Base-by-base conservation (phyloP, 257 asterid genomes). In the Gentiana straminea region DNA sequence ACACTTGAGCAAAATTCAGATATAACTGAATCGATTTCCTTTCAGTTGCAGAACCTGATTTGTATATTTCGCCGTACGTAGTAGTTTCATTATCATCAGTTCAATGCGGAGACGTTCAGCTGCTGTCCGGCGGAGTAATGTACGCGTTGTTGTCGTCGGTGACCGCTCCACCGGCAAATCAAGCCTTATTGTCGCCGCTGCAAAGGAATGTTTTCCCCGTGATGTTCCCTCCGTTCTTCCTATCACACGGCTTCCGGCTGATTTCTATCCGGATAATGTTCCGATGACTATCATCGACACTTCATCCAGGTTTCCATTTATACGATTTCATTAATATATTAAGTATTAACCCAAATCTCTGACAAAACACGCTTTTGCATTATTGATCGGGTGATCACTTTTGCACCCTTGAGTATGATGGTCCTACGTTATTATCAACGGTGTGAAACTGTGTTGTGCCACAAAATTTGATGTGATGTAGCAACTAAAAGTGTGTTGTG, bases 111-210 rank as follows among this genome's bases (percentile, higher is more conserved):
- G 78, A 56, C 69, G 59, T 64, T 49, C 85, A 49, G 49, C 62
- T 58, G 63, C 80, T 86, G 77, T 77, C 66, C 70, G 75, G 54
- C 97, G 94, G 59, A 65, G 74, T 52, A 66, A 68, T 75, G 88
- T 85, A 61, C 91, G 95, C 33, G 86, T 88, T 61, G 95, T 81
- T 62, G 93, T 92, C 61, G 94, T 92, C 71, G 98, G 94, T 77
- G 98, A 92, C 72, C 94, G 85, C 33, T 88, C 81, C 68, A 81
- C 97, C 62, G 98, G 98, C 3, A 92, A 92, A 73, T 87, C 97
- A 63, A 85, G 97, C 69, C 95, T 92, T 54, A 92, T 92, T 64
- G 86, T 87, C 32, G 82, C 97, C 36, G 95, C 89, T 6, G 88
- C 96, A 9, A 80, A 88, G 57, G 98, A 88, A 64, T 61, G 83